These are phyloP conservation scores for Primulina tabacum DNA, from an alignment of 257 asterid species.

Conservation along the genomic window DNA sequence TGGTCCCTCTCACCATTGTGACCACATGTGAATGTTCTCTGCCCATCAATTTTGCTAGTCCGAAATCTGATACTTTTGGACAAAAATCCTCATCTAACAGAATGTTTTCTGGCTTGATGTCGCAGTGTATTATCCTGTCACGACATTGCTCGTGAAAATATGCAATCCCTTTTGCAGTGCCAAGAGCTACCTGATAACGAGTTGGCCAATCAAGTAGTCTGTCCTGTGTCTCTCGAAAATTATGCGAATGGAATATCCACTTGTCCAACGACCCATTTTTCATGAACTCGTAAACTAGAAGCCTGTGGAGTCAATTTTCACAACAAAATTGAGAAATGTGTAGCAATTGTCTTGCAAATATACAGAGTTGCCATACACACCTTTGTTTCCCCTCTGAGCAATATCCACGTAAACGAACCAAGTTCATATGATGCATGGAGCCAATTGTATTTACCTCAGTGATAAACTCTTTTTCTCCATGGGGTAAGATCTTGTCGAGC, in stretches of 20 bases:
- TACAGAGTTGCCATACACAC: slow-evolving; percentile 27
- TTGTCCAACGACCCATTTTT: slow-evolving; percentile 82
- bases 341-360: not conserved
- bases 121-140: slow-evolving; percentile 80
- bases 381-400: slow-evolving; percentile 75
- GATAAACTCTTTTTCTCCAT: slow-evolving; percentile 78
- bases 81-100: slow-evolving; percentile 74
- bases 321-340: slow-evolving; percentile 1
- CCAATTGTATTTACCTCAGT: slow-evolving; percentile 88
- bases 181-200: slow-evolving; percentile 68
- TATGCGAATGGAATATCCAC: slow-evolving; percentile 71
- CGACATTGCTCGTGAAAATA: slow-evolving; percentile 95
- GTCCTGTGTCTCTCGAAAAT: slow-evolving; percentile 26
- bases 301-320: slow-evolving; percentile 44
- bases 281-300: slow-evolving; percentile 89
- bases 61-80: slow-evolving; percentile 91
- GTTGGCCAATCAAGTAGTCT: slow-evolving; percentile 64
- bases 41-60: slow-evolving; percentile 93
- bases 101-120: slow-evolving; percentile 89
- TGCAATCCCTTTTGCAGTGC: slow-evolving; percentile 86
- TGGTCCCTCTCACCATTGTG: slow-evolving; percentile 81
- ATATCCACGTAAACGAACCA: slow-evolving; percentile 79
- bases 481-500: slow-evolving; percentile 79
- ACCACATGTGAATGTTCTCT: slow-evolving; percentile 83
- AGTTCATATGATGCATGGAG: slow-evolving; percentile 92